Base-by-base conservation (phyloP, 2,329 filamentous ascomycete species). In the Cordyceps fumosorosea region DNA sequence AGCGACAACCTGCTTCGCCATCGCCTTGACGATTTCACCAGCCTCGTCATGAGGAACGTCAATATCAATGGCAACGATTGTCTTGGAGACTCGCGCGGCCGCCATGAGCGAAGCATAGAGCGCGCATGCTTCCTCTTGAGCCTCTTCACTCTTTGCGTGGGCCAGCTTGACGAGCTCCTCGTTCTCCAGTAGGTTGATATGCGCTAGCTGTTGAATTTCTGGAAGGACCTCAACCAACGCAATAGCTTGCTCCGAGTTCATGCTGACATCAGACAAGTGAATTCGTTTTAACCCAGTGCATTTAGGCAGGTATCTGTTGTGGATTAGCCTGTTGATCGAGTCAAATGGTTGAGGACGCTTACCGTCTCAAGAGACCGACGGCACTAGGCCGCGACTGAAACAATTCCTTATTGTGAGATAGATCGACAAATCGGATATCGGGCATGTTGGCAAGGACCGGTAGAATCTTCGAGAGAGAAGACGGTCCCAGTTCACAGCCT, bases 1-100 rank as follows among this genome's bases (percentile, higher is more conserved):
- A 0, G 91, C 93, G 50, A 97, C 88, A n/a, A 96, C 89, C 73
- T 96, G 93, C 70, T 93, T 96, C 0, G 92, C 93, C 67, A 97
- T 81, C 3, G 92, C 93, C 74, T 92, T 96, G 69, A 97, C 90
- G 26, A 97, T 85, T 72, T 97, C 95, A 60, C 89, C 91, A n/a
- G 89, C 90, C 62, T 91, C 87, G 24, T 87, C 81, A 37, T 83
- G 87, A 0, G 93, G 95, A 2, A 96, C 87, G 68, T 98, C 93
- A 63, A 98, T 90, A 71, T 98, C 95, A 64, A 99, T 84, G 63
- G 91, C 93, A 34, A 98, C 87, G 37, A 99, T 83, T 16, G 89
- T 90, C 56, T 85, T 84, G 1, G 92, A 96, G 0, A 97, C 84
- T 59, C 93, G 86, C 1, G 91, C 89, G 0, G 93, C 93, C 5